phyloP scores from a whole-genome alignment of 2,329 filamentous ascomycete genomes.

The Chaetomium sp. region DNA sequence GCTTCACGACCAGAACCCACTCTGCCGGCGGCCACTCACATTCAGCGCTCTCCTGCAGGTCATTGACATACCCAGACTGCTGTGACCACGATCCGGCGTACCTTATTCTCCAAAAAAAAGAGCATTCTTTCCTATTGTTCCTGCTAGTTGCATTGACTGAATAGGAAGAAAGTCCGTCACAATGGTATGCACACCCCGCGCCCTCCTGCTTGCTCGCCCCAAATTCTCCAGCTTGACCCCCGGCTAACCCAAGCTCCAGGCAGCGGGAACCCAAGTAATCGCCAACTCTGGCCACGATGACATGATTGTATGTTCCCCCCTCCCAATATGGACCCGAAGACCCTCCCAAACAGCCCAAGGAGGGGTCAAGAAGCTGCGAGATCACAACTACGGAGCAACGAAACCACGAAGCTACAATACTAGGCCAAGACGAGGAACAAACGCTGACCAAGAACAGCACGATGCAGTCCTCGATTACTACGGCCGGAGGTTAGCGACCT shows the following conservation, averaged over 20 bases:
- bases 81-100: neutral
- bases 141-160: neutral
- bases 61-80: conserved; percentile 4
- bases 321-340: no score
- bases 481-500: conserved; percentile 89
- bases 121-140: neutral
- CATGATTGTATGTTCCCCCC: conserved; percentile 99
- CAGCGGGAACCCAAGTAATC: conserved; percentile 59
- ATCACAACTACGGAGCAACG: neutral
- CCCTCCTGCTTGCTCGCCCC: neutral
- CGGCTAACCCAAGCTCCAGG: conserved; percentile 25
- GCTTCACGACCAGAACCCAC: neutral
- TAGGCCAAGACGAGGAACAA: neutral
- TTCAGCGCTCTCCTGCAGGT: neutral
- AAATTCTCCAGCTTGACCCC: neutral
- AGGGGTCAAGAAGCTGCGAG: neutral
- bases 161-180: neutral
- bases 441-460: conserved; percentile 51
- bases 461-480: conserved; percentile 99
- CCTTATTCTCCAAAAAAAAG: neutral
- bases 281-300: conserved; percentile 90
- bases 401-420: neutral
- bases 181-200: conserved; percentile 8
- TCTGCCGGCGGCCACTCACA: conserved; percentile 3
- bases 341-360: neutral